Evolutionary conservation across 352 stramenopile genomes (phyloP).

Genomic region (Phytophthora multivora): DNA sequence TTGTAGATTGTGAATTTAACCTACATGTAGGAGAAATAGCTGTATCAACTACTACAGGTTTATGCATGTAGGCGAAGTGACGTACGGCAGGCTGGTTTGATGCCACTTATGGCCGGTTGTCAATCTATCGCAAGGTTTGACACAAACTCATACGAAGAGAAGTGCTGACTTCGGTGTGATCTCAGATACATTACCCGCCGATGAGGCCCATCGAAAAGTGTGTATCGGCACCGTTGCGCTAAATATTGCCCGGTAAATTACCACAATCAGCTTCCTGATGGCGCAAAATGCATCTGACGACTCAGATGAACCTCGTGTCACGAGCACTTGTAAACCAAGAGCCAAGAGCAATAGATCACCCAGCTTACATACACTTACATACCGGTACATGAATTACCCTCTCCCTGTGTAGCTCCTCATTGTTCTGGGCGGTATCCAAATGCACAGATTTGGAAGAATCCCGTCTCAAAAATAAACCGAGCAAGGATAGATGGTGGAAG

Average conservation of each 20-base stretch:
- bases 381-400: no score
- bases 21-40: not conserved
- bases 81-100: not conserved
- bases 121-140: no score
- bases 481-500: constrained; percentile 3
- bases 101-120: constrained; percentile 13
- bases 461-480: constrained; percentile 25
- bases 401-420: not conserved
- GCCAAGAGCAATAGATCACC: no score
- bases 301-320: not conserved
- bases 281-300: not conserved
- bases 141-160: no score
- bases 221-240: constrained; percentile 5
- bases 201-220: constrained; percentile 6
- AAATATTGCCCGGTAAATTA: not conserved
- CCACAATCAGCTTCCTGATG: not conserved
- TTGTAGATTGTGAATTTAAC: not conserved
- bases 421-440: constrained; percentile 22
- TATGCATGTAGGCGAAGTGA: no score
- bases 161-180: not conserved
- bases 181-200: constrained; percentile 5
- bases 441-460: constrained; percentile 23
- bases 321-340: no score
- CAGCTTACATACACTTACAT: no score
- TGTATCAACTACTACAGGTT: no score